Percentiles rank a stretch among this genome's conserved stretches.
phyloP scores from a whole-genome alignment of 805 yeast species.

The Saturnispora serradocipensis region DNA sequence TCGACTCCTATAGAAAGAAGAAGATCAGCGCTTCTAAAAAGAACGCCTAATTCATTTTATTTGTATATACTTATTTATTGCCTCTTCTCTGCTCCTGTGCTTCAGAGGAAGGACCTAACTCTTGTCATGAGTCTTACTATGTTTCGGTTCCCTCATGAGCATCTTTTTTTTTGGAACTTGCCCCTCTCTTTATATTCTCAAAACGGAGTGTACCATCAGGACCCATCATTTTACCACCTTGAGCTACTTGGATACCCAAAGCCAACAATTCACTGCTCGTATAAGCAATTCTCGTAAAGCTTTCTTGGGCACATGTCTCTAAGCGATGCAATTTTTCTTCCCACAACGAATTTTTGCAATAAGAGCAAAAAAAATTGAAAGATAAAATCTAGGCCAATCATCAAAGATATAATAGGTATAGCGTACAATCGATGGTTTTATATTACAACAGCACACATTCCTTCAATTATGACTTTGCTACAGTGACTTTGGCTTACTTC shows the following conservation, averaged over 20 bases:
- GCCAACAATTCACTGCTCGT: background rate
- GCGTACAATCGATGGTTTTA: constrained; percentile 44
- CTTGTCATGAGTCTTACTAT: background rate
- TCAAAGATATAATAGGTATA: background rate
- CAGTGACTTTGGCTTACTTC: constrained; percentile 70
- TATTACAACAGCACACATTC: constrained; percentile 46
- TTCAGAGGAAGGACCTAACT: background rate
- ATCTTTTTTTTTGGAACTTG: background rate
- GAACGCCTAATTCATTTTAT: background rate
- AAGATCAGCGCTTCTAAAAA: constrained; percentile 2
- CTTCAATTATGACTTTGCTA: constrained; percentile 57
- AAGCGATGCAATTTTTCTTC: background rate
- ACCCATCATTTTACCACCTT: too few species aligned
- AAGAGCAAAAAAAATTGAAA: background rate
- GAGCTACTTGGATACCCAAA: background rate
- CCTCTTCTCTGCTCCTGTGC: background rate
- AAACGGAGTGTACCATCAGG: background rate
- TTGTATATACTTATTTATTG: background rate
- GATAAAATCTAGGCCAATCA: background rate
- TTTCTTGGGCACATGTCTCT: background rate
- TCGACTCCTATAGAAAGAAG: constrained; percentile 42
- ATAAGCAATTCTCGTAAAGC: background rate
- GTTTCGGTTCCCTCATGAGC: background rate
- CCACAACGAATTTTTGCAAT: background rate
- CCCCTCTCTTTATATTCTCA: background rate